Base-by-base conservation (phyloP, 208 protist species). In the Leishmania tarentolae region DNA sequence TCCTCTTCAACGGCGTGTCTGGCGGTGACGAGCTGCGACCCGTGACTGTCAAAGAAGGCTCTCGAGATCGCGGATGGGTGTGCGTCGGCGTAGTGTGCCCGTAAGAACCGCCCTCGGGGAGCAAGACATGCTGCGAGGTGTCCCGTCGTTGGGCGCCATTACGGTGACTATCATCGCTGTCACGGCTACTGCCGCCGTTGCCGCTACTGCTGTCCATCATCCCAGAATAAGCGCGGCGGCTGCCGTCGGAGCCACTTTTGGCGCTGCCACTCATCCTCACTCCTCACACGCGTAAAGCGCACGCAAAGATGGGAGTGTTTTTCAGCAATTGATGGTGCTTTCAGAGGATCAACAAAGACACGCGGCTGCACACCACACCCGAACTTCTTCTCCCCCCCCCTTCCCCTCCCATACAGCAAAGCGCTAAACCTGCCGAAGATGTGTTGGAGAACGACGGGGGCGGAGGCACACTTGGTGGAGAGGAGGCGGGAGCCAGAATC, bases 1-100 rank as follows among this genome's bases (percentile, higher is more conserved):
- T 40, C 15, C 71, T 21, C 15, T 28, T 31, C 35, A 56, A 4
- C 35, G 46, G 40, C 2, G 80, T 52, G 21, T 71, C 75, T 17
- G 68, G 2, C 13, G 66, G 68, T 15, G 68, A 76, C 0, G 57
- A 52, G 75, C 65, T 76, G n/a, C 56, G 66, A 0, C 75, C 75
- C 19, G 80, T 47, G 19, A 52, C 69, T 24, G 75, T 84, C 68
- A 75, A 2, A n/a, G 80, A 80, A 40, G 40, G 63, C 28, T 84
- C 75, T 66, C 53, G 35, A 15, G 42, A 68, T 57, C 47, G 74
- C 31, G 53, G 42, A n/a, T 76, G 31, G 15, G 68, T 78, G 57
- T 80, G 53, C 24, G 69, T 66, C 9, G 80, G 80, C 50, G 73
- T 13, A 21, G 63, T 75, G 53, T 63, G 31, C 52, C n/a, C 71